Conservation (phyloP, 1,284 basidiomycete species). For the Tilletia setariae region DNA sequence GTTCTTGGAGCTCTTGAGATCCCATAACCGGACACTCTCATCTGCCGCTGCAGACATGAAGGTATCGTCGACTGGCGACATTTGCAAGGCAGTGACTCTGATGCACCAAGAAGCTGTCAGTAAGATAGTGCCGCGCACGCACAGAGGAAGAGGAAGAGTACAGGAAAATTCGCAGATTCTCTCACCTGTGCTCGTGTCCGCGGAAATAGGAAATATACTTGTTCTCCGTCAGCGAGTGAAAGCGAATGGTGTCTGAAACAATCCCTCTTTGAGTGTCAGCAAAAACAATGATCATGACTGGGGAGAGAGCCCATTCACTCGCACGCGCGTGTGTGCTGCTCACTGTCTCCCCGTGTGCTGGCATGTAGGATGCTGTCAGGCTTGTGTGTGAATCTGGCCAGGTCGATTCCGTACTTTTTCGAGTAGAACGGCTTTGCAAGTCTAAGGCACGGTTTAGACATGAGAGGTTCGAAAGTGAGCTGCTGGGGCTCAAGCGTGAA, state of each 20-base stretch:
- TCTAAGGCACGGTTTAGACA: constrained; percentile 28
- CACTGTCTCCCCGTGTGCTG: constrained; percentile 84
- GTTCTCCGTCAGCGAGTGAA: constrained; percentile 92
- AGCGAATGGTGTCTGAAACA: constrained; percentile 73
- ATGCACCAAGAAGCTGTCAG: constrained; percentile 27
- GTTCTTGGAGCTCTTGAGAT: constrained; percentile 74
- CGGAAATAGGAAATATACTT: constrained; percentile 92
- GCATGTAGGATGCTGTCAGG: constrained; percentile 80
- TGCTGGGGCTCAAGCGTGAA: constrained; percentile 27
- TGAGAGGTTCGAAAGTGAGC: background rate
- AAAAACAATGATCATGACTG: background rate
- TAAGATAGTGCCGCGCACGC: background rate
- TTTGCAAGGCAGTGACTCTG: constrained; percentile 79
- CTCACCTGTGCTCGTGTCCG: constrained; percentile 74
- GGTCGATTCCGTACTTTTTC: constrained; percentile 92
- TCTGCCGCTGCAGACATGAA: constrained; percentile 93
- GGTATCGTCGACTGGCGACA: constrained; percentile 87
- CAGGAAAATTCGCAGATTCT: background rate
- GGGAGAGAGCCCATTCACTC: too few species aligned
- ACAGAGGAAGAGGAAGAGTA: background rate
- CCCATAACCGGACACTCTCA: constrained; percentile 95
- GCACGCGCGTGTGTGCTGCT: too few species aligned
- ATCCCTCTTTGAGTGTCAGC: background rate
- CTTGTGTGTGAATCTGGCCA: constrained; percentile 90
- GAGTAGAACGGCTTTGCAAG: constrained; percentile 76